These are phyloP conservation scores for Talaromyces ruber DNA, from an alignment of 495 filamentous ascomycete species.

Conservation along the genomic window DNA sequence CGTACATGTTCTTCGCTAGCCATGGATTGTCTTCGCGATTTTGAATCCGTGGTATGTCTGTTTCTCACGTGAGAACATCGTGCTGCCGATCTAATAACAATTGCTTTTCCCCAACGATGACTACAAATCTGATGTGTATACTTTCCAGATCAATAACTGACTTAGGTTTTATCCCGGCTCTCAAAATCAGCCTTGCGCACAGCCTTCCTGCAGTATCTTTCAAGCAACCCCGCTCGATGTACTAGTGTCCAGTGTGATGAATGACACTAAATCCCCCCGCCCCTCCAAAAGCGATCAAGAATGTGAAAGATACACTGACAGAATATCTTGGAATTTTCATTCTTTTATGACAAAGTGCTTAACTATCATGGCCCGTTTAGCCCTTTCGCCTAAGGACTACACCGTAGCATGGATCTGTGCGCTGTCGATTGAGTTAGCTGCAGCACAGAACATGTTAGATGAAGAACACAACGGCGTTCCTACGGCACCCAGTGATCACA, in stretches of 20 bases:
- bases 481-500: constrained; percentile 17
- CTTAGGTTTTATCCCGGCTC: neutral
- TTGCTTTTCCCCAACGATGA: no score
- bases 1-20: no score
- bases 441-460: constrained; percentile 27
- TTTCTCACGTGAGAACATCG: no score
- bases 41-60: no score
- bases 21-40: no score
- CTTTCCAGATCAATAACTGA: neutral
- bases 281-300: neutral
- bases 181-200: neutral
- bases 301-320: constrained; percentile 13
- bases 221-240: neutral
- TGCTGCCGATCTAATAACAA: no score
- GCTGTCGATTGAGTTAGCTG: constrained; percentile 22
- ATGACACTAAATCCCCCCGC: neutral
- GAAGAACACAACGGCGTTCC: constrained; percentile 14
- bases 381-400: constrained; percentile 15
- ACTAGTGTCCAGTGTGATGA: neutral
- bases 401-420: constrained; percentile 24
- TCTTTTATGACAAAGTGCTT: neutral
- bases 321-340: constrained; percentile 7
- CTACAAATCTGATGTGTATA: no score
- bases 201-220: neutral
- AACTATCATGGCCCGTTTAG: neutral